phyloP scores from a whole-genome alignment of 2,329 filamentous ascomycete genomes.

The Xylaria sp. region DNA sequence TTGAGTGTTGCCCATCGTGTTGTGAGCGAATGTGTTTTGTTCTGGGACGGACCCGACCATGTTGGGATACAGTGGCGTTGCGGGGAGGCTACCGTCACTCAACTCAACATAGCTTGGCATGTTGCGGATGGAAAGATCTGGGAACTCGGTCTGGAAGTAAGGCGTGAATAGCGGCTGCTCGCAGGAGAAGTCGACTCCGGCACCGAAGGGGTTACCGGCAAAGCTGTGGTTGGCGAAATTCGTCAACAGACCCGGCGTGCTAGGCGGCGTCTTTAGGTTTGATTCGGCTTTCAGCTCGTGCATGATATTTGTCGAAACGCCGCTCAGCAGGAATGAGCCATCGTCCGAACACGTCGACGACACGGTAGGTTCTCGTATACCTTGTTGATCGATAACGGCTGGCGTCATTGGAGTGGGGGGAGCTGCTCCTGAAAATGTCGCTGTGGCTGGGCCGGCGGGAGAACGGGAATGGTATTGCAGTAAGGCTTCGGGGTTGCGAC shows the following conservation, averaged over 20 bases:
- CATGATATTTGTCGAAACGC: constrained; percentile 23
- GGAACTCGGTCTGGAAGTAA: constrained; percentile 50
- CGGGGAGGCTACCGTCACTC: constrained; percentile 48
- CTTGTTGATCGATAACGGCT: constrained; percentile 42
- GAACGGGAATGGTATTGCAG: constrained; percentile 47
- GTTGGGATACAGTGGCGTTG: constrained; percentile 50
- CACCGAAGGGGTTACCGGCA: constrained; percentile 34
- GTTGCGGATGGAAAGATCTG: constrained; percentile 44
- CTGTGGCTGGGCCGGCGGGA: constrained; percentile 43
- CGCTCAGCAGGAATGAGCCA: constrained; percentile 37
- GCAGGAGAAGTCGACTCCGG: constrained; percentile 36
- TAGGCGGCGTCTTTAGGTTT: constrained; percentile 56
- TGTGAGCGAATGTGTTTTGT: constrained; percentile 37
- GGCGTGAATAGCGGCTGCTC: constrained; percentile 56
- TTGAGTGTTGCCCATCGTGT: constrained; percentile 45
- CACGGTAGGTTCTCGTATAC: constrained; percentile 44
- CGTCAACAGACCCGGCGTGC: constrained; percentile 52
- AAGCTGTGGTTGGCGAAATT: constrained; percentile 46
- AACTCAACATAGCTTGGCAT: constrained; percentile 51
- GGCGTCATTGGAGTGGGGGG: constrained; percentile 56
- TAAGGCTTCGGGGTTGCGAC: constrained; percentile 49
- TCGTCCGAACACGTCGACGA: constrained; percentile 45
- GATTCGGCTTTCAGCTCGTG: constrained; percentile 41
- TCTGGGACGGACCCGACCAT: constrained; percentile 47
- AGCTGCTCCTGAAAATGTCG: constrained; percentile 43